These are phyloP conservation scores for Yarrowia osloensis DNA, from an alignment of 805 yeast genomes.

Conservation along the genomic window DNA sequence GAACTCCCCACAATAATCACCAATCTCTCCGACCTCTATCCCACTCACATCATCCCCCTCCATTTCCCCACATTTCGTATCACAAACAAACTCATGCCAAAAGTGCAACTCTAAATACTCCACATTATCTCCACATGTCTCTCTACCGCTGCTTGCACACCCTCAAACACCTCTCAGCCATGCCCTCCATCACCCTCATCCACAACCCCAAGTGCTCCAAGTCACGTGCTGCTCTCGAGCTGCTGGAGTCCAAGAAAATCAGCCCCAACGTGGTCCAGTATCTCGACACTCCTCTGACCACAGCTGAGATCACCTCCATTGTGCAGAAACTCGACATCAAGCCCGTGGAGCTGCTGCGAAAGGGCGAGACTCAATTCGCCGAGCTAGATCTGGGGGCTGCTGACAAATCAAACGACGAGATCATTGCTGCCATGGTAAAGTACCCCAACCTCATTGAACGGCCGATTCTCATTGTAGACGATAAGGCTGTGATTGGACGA, in stretches of 20 bases:
- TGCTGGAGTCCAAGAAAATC: background rate
- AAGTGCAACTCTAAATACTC: background rate
- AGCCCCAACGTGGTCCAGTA: constrained; percentile 8
- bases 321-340: background rate
- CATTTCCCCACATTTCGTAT: background rate
- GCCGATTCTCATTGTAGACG: constrained; percentile 27
- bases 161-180: background rate
- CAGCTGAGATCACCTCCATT: background rate
- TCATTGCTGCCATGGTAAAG: constrained; percentile 6
- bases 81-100: too few species aligned
- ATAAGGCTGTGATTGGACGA: constrained; percentile 17
- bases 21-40: too few species aligned
- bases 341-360: constrained; percentile 16
- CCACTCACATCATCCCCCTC: too few species aligned
- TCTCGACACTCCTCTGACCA: constrained; percentile 13
- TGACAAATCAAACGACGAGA: background rate
- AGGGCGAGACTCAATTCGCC: background rate
- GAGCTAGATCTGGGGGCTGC: background rate
- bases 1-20: too few species aligned
- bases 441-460: constrained; percentile 26
- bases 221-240: constrained; percentile 28
- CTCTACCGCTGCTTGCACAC: background rate
- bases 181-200: constrained; percentile 7
- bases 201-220: constrained; percentile 31
- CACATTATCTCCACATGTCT: background rate